Evolutionary conservation across 2,329 filamentous ascomycete species (phyloP), one percentile per base, ranked within the genome.

Genomic region (Trichoderma lentiforme): DNA sequence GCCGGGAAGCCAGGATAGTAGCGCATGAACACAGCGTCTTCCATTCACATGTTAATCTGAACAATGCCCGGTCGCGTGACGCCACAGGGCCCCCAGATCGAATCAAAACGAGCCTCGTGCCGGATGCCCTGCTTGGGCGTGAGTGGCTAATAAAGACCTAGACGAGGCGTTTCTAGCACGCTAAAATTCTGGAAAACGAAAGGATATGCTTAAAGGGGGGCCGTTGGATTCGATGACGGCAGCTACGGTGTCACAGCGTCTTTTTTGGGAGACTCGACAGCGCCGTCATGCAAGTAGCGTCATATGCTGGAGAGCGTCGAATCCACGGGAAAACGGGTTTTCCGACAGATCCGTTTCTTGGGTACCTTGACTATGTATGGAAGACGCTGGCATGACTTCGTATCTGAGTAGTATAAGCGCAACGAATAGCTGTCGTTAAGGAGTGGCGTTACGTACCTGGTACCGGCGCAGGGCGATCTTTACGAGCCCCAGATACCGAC

Each of bases 31-130:
- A 36, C 39, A 6, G 34, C 18, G 30, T 39, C 51, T 21, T n/a
- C 24, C 32, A 39, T 43, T 60, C 65, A 68, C 51, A 58, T 58
- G 34, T 0, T 4, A 60, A 60, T 21, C 12, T 43, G n/a, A 26
- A 36, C 18, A 21, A 64, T 21, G 39, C 18, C 15, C 36, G 21
- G 67, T 70, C 67, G 67, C 67, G 67, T 70, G 67, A 62, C 57
- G 57, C 67, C 56, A 62, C 67, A 70, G 57, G 21, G 30, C 28
- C 63, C 63, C 43, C 30, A 39, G 30, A 61, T 14, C 21, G 34
- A 62, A 15, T 26, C 30, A 62, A 62, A 24, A 39, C 18, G 47
- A 36, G 24, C 32, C n/a, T 24, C 58, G 32, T 36, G 47, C 30
- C 32, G 21, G 14, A 53, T 62, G 21, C 57, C 57, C n/a, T 47